A percentile compares a stretch with the other conserved stretches of the same genome.
phyloP scores from a whole-genome alignment of 2,329 filamentous ascomycete genomes.

The Aspergillus pseudoglaucus region DNA sequence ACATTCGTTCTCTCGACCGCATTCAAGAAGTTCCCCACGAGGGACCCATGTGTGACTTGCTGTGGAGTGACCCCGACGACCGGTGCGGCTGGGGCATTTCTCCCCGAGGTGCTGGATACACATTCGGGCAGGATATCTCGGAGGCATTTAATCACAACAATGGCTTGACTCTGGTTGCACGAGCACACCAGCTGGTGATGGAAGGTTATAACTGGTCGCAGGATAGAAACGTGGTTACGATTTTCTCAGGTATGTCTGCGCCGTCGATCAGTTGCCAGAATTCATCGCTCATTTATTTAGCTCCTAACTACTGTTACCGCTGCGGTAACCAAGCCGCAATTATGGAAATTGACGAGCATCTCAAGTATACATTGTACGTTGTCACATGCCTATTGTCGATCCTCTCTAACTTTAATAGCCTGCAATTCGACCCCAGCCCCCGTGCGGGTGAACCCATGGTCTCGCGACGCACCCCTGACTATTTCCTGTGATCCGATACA shows the following conservation, averaged over 20 bases:
- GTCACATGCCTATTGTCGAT: background rate
- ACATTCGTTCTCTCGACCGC: conserved; percentile 89
- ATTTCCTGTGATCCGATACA: conserved; percentile 70
- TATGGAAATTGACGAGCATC: conserved; percentile 99
- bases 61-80: conserved; percentile 98
- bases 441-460: conserved; percentile 98
- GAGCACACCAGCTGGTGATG: conserved; percentile 97
- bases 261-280: background rate
- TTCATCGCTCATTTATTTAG: conserved; percentile 35
- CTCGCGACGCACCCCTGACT: conserved; percentile 92
- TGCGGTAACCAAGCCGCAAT: conserved; percentile 99
- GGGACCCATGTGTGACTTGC: conserved; percentile 95
- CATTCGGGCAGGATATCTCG: conserved; percentile 93
- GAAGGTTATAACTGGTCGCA: conserved; percentile 99
- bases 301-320: conserved; percentile 92
- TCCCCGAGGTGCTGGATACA: conserved; percentile 86
- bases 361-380: conserved; percentile 98
- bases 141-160: conserved; percentile 94
- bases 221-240: conserved; percentile 95
- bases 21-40: conserved; percentile 99
- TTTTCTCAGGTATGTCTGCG: conserved; percentile 75
- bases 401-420: conserved; percentile 48
- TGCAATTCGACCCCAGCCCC: conserved; percentile 98
- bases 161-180: conserved; percentile 82
- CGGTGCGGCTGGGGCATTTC: conserved; percentile 90